Evolutionary conservation across 176 grass and related monocot species (phyloP).

Genomic region (Zoysia japonica): DNA sequence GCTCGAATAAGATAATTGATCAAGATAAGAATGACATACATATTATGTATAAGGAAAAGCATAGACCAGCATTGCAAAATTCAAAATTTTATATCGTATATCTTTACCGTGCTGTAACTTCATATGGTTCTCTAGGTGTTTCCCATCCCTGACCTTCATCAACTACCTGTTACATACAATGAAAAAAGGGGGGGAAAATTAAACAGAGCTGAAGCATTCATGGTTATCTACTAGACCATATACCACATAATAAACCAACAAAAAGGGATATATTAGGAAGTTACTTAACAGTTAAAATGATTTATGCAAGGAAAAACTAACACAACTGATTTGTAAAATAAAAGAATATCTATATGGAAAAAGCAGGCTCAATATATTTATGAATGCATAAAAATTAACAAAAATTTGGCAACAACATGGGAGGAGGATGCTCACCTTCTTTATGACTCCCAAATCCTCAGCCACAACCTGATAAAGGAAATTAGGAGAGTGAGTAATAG

Average conservation of each 20-base stretch:
- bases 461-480: constrained; percentile 61
- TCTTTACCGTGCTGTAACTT: constrained; percentile 79
- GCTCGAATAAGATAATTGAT: constrained; percentile 7
- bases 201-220: constrained; percentile 11
- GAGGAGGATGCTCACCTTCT: constrained; percentile 61
- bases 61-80: not conserved
- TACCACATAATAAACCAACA: constrained; percentile 18
- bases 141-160: constrained; percentile 95
- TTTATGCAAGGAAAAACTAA: not conserved
- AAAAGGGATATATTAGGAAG: not conserved
- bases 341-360: not conserved
- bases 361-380: not conserved
- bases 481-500: constrained; percentile 19
- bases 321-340: not conserved
- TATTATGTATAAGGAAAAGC: not conserved
- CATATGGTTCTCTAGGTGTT: constrained; percentile 94
- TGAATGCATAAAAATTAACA: not conserved
- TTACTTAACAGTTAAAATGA: not conserved
- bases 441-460: constrained; percentile 90
- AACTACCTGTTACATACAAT: constrained; percentile 60
- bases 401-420: constrained; percentile 10
- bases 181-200: not conserved
- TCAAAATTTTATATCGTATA: constrained; percentile 18
- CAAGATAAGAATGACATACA: constrained; percentile 17
- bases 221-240: constrained; percentile 8